Conservation (phyloP, 768 basidiomycete species). For the Podaxis carcinomalis region DNA sequence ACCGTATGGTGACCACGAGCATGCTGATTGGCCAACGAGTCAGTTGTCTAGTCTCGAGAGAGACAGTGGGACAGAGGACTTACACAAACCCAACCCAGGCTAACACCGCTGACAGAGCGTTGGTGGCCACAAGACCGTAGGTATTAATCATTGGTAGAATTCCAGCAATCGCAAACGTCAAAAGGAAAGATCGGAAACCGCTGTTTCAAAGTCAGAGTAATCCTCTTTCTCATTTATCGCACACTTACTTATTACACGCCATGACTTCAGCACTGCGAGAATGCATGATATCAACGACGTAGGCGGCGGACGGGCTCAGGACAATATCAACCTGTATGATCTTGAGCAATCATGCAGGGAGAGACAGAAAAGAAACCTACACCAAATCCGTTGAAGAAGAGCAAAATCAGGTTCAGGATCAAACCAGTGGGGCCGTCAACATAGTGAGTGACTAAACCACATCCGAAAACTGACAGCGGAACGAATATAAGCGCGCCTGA, state of each 20-base stretch:
- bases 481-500: slow-evolving; percentile 41
- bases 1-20: slow-evolving; percentile 47
- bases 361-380: slow-evolving; percentile 33
- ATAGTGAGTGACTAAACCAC: slow-evolving; percentile 47
- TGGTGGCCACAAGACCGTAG: slow-evolving; percentile 46
- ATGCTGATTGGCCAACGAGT: slow-evolving; percentile 30
- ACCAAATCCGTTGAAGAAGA: slow-evolving; percentile 62
- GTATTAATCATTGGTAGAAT: slow-evolving; percentile 50
- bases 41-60: slow-evolving; percentile 7
- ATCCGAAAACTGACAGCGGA: slow-evolving; percentile 46
- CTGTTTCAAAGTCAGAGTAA: slow-evolving; percentile 22
- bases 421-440: slow-evolving; percentile 47
- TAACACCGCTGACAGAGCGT: slow-evolving; percentile 39
- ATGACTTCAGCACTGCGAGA: slow-evolving; percentile 58
- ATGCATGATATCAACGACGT: slow-evolving; percentile 58
- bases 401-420: slow-evolving; percentile 41
- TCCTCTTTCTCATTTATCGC: not conserved
- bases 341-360: not conserved
- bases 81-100: slow-evolving; percentile 50
- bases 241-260: slow-evolving; percentile 48
- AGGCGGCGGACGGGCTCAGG: slow-evolving; percentile 50
- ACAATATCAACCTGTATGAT: slow-evolving; percentile 49
- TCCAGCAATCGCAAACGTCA: slow-evolving; percentile 36
- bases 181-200: slow-evolving; percentile 41
- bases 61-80: slow-evolving; percentile 18